Conservation (phyloP, 176 grass and related monocot genomes). For the Metroxylon sagu region DNA sequence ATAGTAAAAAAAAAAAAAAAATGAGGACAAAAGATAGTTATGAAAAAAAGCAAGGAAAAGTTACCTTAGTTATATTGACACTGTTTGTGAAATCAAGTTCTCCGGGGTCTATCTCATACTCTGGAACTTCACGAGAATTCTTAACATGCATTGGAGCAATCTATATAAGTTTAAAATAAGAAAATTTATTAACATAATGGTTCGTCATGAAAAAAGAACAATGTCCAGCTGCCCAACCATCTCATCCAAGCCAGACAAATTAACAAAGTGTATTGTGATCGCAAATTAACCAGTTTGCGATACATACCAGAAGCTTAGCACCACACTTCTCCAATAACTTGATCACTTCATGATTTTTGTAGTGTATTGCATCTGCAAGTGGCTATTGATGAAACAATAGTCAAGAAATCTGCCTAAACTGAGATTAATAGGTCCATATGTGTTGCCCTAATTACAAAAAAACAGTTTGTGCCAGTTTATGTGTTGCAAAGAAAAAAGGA, state of each 20-base stretch:
- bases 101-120: conserved; percentile 65
- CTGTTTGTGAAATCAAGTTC: conserved; percentile 85
- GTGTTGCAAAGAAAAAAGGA: too few relatives aligned
- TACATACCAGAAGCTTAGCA: conserved; percentile 55
- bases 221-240: too few relatives aligned
- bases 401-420: not conserved
- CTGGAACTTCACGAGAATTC: conserved; percentile 62
- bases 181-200: not conserved
- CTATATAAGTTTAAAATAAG: conserved; percentile 35
- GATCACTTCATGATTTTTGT: conserved; percentile 82
- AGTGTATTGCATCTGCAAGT: conserved; percentile 96
- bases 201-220: too few relatives aligned
- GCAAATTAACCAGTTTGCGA: too few relatives aligned
- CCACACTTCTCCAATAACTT: conserved; percentile 82
- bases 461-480: too few relatives aligned
- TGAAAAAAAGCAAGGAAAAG: too few relatives aligned
- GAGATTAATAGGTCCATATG: too few relatives aligned
- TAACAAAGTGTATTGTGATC: too few relatives aligned
- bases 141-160: conserved; percentile 73
- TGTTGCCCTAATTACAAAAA: too few relatives aligned
- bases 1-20: too few relatives aligned
- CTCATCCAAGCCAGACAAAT: too few relatives aligned
- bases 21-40: too few relatives aligned
- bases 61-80: conserved; percentile 60
- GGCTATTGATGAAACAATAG: conserved; percentile 51